A percentile compares a stretch with the other conserved stretches of the same genome.
phyloP scores from a whole-genome alignment of 768 basidiomycete species.

The Phanerochaete sordida region DNA sequence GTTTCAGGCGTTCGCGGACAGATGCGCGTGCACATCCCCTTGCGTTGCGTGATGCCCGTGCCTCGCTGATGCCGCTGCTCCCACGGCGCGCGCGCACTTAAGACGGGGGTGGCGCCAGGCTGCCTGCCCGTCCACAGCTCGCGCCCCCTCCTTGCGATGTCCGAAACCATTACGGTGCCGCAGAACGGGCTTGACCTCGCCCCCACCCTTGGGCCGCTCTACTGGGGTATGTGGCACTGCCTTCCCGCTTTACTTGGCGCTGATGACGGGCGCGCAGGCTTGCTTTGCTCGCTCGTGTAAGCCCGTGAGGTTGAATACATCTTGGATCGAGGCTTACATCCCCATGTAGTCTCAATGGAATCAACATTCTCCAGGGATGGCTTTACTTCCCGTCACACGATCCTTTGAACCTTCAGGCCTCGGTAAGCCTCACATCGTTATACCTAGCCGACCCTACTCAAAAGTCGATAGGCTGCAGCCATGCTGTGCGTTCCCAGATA shows the following conservation, averaged over 20 bases:
- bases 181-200: slow-evolving; percentile 9
- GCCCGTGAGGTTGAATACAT: neutral
- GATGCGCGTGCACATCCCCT: no score
- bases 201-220: slow-evolving; percentile 9
- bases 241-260: no score
- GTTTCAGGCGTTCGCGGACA: no score
- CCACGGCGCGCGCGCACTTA: no score
- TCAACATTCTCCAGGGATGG: slow-evolving; percentile 39
- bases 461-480: neutral
- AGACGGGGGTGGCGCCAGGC: no score
- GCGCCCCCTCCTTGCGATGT: neutral
- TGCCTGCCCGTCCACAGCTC: no score
- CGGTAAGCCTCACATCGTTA: neutral
- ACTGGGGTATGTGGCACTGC: slow-evolving; percentile 10
- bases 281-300: slow-evolving; percentile 10
- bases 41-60: no score
- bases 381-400: slow-evolving; percentile 36
- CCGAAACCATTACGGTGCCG: neutral
- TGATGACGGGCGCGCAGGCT: slow-evolving; percentile 1
- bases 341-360: slow-evolving; percentile 33
- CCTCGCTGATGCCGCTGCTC: no score
- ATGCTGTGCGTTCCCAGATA: slow-evolving; percentile 4
- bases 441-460: neutral
- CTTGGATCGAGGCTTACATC: neutral
- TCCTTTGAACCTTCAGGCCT: neutral